Evolutionary conservation across 2,329 filamentous ascomycete genomes (phyloP).

Genomic region (Anisogramma anomala): DNA sequence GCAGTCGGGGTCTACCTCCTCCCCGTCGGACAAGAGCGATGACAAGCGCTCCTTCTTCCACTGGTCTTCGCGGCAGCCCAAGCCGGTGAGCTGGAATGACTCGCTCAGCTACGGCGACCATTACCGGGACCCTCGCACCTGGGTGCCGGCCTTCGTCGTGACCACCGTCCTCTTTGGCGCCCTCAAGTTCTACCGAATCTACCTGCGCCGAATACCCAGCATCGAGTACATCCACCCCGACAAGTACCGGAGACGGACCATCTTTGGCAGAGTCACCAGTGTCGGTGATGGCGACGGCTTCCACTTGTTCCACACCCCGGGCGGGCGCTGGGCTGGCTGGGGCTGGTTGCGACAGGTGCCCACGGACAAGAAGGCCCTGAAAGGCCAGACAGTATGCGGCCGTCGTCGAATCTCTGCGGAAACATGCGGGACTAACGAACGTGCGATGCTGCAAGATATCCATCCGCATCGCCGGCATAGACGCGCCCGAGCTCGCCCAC

Average conservation of each 20-base stretch:
- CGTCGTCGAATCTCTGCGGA: background rate
- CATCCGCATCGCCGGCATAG: constrained; percentile 79
- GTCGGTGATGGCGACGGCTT: constrained; percentile 97
- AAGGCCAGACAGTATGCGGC: constrained; percentile 59
- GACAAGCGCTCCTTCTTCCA: background rate
- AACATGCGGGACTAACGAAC: background rate
- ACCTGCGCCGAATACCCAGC: constrained; percentile 74
- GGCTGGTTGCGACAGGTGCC: constrained; percentile 78
- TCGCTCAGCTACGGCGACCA: constrained; percentile 34
- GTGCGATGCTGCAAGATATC: constrained; percentile 49
- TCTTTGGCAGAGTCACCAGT: constrained; percentile 80
- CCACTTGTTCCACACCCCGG: constrained; percentile 85
- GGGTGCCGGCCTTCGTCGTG: constrained; percentile 42
- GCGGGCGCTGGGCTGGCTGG: constrained; percentile 80
- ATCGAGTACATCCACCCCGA: constrained; percentile 62
- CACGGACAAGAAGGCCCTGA: constrained; percentile 53
- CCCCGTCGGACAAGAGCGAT: background rate
- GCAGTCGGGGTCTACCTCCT: constrained; percentile 9
- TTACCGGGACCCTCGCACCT: constrained; percentile 41
- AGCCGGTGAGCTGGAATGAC: constrained; percentile 28
- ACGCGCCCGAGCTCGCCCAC: constrained; percentile 86
- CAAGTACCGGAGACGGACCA: constrained; percentile 61
- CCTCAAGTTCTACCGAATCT: constrained; percentile 56
- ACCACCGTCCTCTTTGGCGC: constrained; percentile 43
- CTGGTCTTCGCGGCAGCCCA: constrained; percentile 15